Evolutionary conservation across 306 rosid genomes (phyloP).

Genomic region (Prunus armeniaca): DNA sequence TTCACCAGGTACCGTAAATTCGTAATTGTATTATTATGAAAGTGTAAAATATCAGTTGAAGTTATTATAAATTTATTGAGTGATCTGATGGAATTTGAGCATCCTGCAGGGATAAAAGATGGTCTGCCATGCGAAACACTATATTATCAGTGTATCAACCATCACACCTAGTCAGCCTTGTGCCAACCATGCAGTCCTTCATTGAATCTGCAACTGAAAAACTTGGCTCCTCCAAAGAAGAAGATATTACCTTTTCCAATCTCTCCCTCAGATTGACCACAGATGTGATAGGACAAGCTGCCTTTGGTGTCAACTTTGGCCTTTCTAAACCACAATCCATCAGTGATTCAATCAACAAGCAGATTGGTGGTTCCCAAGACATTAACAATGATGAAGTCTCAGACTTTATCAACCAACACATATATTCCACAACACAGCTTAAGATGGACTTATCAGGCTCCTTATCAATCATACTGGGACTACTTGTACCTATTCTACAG

Average conservation of each 20-base stretch:
- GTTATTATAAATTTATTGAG: neutral
- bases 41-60: no score
- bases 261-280: conserved; percentile 75
- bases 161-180: conserved; percentile 61
- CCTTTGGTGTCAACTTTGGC: conserved; percentile 91
- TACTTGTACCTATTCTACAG: conserved; percentile 70
- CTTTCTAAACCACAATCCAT: conserved; percentile 56
- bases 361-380: neutral
- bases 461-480: conserved; percentile 76
- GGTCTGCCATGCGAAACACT: conserved; percentile 86
- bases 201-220: conserved; percentile 69
- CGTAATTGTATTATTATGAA: no score
- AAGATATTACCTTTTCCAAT: conserved; percentile 63
- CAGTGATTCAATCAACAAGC: conserved; percentile 25
- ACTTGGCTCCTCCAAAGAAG: conserved; percentile 39
- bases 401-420: conserved; percentile 78
- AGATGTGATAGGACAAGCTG: conserved; percentile 83
- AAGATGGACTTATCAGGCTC: conserved; percentile 95
- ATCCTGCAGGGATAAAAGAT: conserved; percentile 70
- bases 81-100: conserved; percentile 12
- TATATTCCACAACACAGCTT: conserved; percentile 84
- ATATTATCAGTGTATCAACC: conserved; percentile 78
- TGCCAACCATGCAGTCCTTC: conserved; percentile 81
- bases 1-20: conserved; percentile 52
- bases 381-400: conserved; percentile 36